Evolutionary conservation across 2,329 filamentous ascomycete species (phyloP).

Genomic region (Xylaria sp.): DNA sequence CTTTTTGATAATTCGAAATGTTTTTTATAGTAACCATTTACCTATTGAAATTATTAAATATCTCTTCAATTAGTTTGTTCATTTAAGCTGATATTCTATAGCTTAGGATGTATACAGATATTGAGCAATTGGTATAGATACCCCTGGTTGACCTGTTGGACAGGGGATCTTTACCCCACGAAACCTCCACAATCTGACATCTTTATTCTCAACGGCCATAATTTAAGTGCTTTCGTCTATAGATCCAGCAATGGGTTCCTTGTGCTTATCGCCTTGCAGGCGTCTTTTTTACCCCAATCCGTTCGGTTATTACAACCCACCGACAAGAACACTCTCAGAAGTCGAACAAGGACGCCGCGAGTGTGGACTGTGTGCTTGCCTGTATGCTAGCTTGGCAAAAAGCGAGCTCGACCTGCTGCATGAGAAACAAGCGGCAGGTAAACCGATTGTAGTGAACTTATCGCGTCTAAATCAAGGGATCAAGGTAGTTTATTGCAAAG

Average conservation of each 20-base stretch:
- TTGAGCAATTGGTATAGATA: not conserved
- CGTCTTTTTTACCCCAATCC: not conserved
- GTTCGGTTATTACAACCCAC: not conserved
- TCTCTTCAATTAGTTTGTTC: too few relatives aligned
- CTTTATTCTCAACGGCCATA: not conserved
- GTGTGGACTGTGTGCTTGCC: not conserved
- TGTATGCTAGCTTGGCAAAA: not conserved
- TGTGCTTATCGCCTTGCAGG: not conserved
- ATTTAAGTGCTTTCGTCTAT: not conserved
- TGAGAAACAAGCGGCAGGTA: not conserved
- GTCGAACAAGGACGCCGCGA: not conserved
- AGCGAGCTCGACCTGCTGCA: not conserved
- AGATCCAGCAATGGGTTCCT: not conserved
- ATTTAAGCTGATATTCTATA: too few relatives aligned
- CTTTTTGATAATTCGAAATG: too few relatives aligned
- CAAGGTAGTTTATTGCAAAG: not conserved
- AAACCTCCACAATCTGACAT: not conserved
- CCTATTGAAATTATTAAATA: too few relatives aligned
- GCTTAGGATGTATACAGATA: not conserved
- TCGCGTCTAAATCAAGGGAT: slow-evolving; percentile 1
- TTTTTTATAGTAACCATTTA: too few relatives aligned
- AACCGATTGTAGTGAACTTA: not conserved
- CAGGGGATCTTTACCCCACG: not conserved
- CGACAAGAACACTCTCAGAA: not conserved
- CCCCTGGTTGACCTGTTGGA: not conserved